phyloP scores from a whole-genome alignment of 805 yeast genomes.

The Metschnikowia corniflorae region DNA sequence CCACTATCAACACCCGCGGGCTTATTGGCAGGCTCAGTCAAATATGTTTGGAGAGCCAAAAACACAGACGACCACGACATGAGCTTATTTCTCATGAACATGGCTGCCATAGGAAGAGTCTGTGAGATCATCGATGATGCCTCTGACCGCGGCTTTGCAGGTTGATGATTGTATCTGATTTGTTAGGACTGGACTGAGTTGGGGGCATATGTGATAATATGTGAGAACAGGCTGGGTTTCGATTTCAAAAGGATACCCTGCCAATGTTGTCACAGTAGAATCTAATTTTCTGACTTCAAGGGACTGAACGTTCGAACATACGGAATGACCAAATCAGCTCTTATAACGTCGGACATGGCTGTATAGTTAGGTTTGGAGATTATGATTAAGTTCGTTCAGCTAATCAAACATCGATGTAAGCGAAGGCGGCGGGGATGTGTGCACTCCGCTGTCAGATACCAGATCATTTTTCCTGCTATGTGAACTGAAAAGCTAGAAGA shows the following conservation, averaged over 20 bases:
- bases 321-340: constrained; percentile 18
- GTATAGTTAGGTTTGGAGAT: no score
- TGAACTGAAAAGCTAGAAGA: no score
- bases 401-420: no score
- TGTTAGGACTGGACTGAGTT: no score
- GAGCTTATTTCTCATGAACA: constrained; percentile 57
- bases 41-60: constrained; percentile 45
- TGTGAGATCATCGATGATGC: constrained; percentile 48
- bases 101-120: constrained; percentile 66
- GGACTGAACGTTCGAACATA: no score
- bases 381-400: no score
- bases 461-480: no score
- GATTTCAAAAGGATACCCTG: no score
- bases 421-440: no score
- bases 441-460: no score
- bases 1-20: constrained; percentile 22
- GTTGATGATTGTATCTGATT: constrained; percentile 44
- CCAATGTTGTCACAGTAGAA: no score
- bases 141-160: constrained; percentile 46
- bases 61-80: constrained; percentile 56
- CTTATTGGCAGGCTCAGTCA: constrained; percentile 41
- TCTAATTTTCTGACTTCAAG: no score
- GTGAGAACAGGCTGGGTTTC: not conserved
- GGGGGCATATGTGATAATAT: not conserved
- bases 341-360: constrained; percentile 15